Conservation (phyloP, 2,329 filamentous ascomycete genomes). For the Trichoderma sp. region DNA sequence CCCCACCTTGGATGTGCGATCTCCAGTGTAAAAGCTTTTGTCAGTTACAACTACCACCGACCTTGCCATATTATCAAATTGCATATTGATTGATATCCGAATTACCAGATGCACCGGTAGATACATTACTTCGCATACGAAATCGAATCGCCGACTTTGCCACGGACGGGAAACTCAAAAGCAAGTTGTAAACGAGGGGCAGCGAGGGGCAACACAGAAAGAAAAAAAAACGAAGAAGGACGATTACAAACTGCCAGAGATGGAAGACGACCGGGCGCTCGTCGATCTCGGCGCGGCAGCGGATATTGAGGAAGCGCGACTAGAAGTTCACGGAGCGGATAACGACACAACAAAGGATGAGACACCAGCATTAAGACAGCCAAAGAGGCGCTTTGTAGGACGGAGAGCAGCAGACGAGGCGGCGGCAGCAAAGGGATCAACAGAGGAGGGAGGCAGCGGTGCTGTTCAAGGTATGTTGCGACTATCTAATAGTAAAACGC, state of each 20-base stretch:
- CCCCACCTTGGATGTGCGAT: constrained; percentile 1
- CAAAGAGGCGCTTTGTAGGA: constrained; percentile 91
- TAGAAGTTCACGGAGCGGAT: constrained; percentile 33
- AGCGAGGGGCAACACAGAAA: not conserved
- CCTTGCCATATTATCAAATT: not conserved
- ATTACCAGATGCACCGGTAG: not conserved
- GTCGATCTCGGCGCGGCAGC: constrained; percentile 70
- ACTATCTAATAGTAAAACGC: too few species aligned
- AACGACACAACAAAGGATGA: constrained; percentile 34
- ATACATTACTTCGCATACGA: not conserved
- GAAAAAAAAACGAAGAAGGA: not conserved
- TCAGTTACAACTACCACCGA: not conserved
- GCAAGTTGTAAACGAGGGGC: not conserved
- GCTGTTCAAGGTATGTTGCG: constrained; percentile 54
- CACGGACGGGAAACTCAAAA: not conserved
- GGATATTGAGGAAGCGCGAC: constrained; percentile 58
- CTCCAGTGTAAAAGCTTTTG: constrained; percentile 6
- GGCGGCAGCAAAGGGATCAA: constrained; percentile 48
- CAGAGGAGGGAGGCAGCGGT: constrained; percentile 32
- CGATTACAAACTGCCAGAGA: constrained; percentile 37
- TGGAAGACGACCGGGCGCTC: constrained; percentile 75
- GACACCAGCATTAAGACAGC: constrained; percentile 62
- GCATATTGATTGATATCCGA: not conserved
- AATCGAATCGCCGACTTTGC: not conserved
- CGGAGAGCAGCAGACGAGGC: constrained; percentile 70